Evolutionary conservation across 805 yeast genomes (phyloP).

Genomic region (Tetrapisispora phaffii): DNA sequence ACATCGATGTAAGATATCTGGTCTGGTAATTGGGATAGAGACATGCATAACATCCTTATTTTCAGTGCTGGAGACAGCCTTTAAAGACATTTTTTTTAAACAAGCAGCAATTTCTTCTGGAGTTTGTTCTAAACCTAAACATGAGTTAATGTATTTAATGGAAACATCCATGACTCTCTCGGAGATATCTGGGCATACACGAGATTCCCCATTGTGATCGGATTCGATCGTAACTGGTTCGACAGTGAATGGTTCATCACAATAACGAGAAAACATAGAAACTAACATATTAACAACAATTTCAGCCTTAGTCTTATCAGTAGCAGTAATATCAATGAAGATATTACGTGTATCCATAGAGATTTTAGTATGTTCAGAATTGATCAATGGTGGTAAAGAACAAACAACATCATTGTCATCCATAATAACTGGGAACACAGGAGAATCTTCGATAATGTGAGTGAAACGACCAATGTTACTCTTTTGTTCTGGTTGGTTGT

Average conservation of each 20-base stretch:
- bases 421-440: conserved; percentile 81
- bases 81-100: conserved; percentile 72
- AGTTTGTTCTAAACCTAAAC: conserved; percentile 72
- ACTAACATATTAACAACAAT: conserved; percentile 85
- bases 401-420: conserved; percentile 71
- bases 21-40: conserved; percentile 82
- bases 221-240: conserved; percentile 86
- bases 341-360: conserved; percentile 76
- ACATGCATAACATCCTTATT: conserved; percentile 44
- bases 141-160: conserved; percentile 77
- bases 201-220: conserved; percentile 64
- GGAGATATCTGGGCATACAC: conserved; percentile 63
- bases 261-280: conserved; percentile 91
- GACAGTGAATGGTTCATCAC: conserved; percentile 67
- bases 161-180: conserved; percentile 68
- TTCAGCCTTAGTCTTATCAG: conserved; percentile 89
- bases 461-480: conserved; percentile 82
- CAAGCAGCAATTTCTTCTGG: conserved; percentile 59
- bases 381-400: conserved; percentile 94
- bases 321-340: conserved; percentile 89
- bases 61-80: conserved; percentile 43
- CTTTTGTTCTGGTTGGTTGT: conserved; percentile 57
- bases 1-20: conserved; percentile 93
- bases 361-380: conserved; percentile 84
- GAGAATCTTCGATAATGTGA: conserved; percentile 78